Base-by-base conservation (phyloP, 1,284 basidiomycete species). In the Trametes sp. region DNA sequence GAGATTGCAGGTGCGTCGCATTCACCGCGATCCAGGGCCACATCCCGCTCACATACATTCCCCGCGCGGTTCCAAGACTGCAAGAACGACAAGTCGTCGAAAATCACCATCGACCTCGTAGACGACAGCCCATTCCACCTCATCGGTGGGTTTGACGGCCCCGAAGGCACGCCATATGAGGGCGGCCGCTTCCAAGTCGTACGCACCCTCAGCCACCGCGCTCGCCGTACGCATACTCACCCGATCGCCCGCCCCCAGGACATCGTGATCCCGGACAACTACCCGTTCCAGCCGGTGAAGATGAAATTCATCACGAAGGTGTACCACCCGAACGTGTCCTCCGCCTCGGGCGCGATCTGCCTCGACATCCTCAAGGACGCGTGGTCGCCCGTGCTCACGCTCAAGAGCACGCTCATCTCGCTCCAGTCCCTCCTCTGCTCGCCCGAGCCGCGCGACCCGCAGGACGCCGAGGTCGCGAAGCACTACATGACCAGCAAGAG, bases 301-400 rank as follows among this genome's bases (percentile, higher is more conserved):
- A 98, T 99, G 96, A 96, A 96, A 76, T 98, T 98, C 77, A 88
- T 94, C 70, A 97, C 94, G 63, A 95, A 96, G 77, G 94, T 98
- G 48, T 99, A 98, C 76, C 97, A 98, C 79, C 97, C 98, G 1
- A 99, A 98, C 75, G 85, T 99, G 57, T 98, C 95, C 26, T 98
- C 95, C 28, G 93, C 93, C 45, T 96, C 93, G 14, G 97, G 94
- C 56, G 94, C 93, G 59, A 96, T 96, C 78, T 95, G 94, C 75
- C 89, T 96, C 62, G 89, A 92, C 73, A 94, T 94, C 70, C 81
- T 94, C 69, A 93, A 93, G 76, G 95, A 98, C 75, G 94, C 94
- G 29, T 96, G 95, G 95, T 93, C 90, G 14, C 93, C 93, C 54
- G 94, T 98, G 44, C 86, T 97, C 66, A 99, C 98, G 1, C 89